A percentile compares a stretch with the other conserved stretches of the same genome.
Conservation (phyloP, 164 flowering plant genomes). For the Umbellularia californica region DNA sequence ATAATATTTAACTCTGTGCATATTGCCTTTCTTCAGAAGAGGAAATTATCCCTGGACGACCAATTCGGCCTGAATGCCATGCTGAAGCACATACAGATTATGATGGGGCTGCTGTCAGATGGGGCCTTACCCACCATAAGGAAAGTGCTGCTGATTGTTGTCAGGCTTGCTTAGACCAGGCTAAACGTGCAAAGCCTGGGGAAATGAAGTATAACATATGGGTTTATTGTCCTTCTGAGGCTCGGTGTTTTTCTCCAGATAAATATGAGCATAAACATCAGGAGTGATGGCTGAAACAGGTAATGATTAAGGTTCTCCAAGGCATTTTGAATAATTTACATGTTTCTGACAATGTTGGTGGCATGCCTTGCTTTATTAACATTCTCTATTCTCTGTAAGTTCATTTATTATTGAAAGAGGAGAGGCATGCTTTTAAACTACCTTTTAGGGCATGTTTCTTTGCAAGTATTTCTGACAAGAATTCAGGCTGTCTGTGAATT, state of each 20-base stretch:
- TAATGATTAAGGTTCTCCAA: slow-evolving; percentile 14
- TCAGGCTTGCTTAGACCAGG: slow-evolving; percentile 95
- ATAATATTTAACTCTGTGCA: neutral
- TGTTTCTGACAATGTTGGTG: neutral
- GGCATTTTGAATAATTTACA: neutral
- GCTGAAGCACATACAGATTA: slow-evolving; percentile 88
- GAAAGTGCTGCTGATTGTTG: slow-evolving; percentile 99
- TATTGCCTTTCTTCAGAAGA: slow-evolving; percentile 42
- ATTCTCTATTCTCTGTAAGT: neutral
- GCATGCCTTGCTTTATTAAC: neutral
- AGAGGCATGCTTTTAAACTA: neutral
- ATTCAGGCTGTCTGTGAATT: too few relatives aligned
- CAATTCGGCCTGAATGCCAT: slow-evolving; percentile 76
- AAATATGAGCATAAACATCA: slow-evolving; percentile 78
- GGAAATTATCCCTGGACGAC: slow-evolving; percentile 66
- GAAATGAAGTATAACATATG: slow-evolving; percentile 86
- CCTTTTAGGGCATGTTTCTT: too few relatives aligned
- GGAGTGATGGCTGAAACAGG: slow-evolving; percentile 98
- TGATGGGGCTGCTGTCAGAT: slow-evolving; percentile 84
- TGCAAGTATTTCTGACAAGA: too few relatives aligned
- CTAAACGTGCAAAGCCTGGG: slow-evolving; percentile 67
- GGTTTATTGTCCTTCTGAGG: slow-evolving; percentile 94
- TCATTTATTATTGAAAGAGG: neutral
- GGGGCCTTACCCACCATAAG: slow-evolving; percentile 95
- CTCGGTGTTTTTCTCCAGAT: slow-evolving; percentile 92